These are phyloP conservation scores for Mycena metata DNA, from an alignment of 768 basidiomycete genomes.

Conservation along the genomic window DNA sequence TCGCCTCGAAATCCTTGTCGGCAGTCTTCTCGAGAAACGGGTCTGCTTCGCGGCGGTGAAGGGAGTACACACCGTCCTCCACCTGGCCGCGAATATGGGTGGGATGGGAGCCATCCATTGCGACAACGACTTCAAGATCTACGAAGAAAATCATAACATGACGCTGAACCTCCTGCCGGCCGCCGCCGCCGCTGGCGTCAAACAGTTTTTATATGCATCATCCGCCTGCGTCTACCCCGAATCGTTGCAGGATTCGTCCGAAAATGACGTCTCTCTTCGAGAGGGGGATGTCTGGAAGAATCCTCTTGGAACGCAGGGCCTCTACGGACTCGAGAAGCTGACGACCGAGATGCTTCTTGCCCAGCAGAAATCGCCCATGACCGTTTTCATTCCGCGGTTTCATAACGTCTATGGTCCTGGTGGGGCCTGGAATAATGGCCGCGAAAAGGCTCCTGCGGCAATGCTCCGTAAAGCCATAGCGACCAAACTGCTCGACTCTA, in stretches of 20 bases:
- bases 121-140: conserved; percentile 63
- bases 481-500: conserved; percentile 38
- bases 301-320: conserved; percentile 58
- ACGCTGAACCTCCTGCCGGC: conserved; percentile 62
- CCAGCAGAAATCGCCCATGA: conserved; percentile 48
- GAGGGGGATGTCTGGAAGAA: conserved; percentile 61
- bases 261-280: conserved; percentile 56
- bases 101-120: conserved; percentile 75
- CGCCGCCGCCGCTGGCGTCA: conserved; percentile 52
- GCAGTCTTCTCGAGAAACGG: conserved; percentile 59
- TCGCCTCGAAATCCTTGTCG: conserved; percentile 53
- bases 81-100: conserved; percentile 74
- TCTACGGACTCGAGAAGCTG: conserved; percentile 74
- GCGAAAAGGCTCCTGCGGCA: conserved; percentile 72
- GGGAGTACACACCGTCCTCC: conserved; percentile 61
- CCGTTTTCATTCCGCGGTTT: conserved; percentile 65
- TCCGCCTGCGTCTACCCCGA: conserved; percentile 72
- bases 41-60: conserved; percentile 54
- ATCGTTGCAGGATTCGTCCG: conserved; percentile 50
- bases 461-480: conserved; percentile 66
- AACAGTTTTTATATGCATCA: conserved; percentile 66
- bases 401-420: conserved; percentile 72
- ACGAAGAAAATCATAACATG: conserved; percentile 64
- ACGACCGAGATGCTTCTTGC: conserved; percentile 60
- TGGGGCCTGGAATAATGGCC: conserved; percentile 66